Percentiles rank a stretch among this genome's conserved stretches.
Evolutionary conservation across 805 yeast species (phyloP).

Genomic region (Grigorovia humatica): DNA sequence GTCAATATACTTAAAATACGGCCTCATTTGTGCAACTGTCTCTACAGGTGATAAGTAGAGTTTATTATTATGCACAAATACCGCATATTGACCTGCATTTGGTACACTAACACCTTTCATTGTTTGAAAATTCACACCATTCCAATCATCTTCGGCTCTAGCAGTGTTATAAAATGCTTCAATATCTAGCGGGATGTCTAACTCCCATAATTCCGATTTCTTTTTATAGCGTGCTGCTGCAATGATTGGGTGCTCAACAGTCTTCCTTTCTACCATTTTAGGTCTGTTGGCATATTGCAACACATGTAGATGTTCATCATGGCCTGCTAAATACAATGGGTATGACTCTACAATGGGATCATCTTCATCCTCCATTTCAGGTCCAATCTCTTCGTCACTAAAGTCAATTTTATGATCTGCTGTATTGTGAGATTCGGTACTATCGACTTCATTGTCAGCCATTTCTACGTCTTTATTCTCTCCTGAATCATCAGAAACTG

Average conservation of each 20-base stretch:
- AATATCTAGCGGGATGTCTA: conserved; percentile 68
- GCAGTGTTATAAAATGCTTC: conserved; percentile 53
- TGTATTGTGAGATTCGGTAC: neutral
- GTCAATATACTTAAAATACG: conserved; percentile 73
- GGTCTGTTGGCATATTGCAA: conserved; percentile 46
- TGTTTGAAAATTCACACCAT: conserved; percentile 46
- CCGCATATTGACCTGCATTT: conserved; percentile 43
- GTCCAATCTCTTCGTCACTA: neutral
- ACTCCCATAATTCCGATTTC: conserved; percentile 53
- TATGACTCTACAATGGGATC: conserved; percentile 55
- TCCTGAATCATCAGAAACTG: conserved; percentile 6
- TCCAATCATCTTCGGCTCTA: conserved; percentile 54
- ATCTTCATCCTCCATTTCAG: conserved; percentile 28
- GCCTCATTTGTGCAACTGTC: conserved; percentile 66
- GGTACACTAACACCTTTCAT: conserved; percentile 59
- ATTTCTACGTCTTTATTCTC: conserved; percentile 2
- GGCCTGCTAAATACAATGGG: conserved; percentile 41
- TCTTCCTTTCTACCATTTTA: conserved; percentile 17
- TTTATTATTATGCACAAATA: conserved; percentile 36
- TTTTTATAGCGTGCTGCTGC: conserved; percentile 48
- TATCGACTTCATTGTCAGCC: neutral
- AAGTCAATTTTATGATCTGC: neutral
- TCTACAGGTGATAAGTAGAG: conserved; percentile 57
- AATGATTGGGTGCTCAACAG: conserved; percentile 29
- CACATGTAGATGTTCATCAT: conserved; percentile 30